Base-by-base conservation (phyloP, 2,329 filamentous ascomycete species). In the Septoria linicola region DNA sequence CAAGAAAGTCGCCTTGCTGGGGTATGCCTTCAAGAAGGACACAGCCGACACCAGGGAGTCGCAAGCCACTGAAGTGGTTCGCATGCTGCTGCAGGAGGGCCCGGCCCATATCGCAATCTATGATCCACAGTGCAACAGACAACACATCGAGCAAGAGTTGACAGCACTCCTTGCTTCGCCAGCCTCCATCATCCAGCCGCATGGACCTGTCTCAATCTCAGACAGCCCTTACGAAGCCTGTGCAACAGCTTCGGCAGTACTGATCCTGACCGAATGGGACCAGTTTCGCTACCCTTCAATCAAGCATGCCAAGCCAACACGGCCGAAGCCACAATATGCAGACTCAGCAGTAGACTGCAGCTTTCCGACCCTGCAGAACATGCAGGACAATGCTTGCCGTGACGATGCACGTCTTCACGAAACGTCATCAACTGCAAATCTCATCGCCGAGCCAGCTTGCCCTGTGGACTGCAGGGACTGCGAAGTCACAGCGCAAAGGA, bases 21-120 rank as follows among this genome's bases (percentile, higher is more conserved):
- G 88, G 5, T 90, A 84, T 59, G 84, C 87, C 8, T 91, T 88
- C 73, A 91, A 91, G 75, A 86, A 87, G 70, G 80, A 89, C 68
- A 91, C 87, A 1, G 81, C 80, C 20, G 87, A 91, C 65, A 87
- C 84, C 5, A 79, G 87, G 25, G 87, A 89, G 66, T 82, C 80
- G 25, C 80, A 84, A 0, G 83, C 85, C 0, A 76, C 87, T 14
- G 81, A 84, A 59, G 80, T 88, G 57, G 80, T 89, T 68, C 79
- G 79, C 58, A 77, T 76, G 8, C 72, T 90, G 16, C 72, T 85
- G 8, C 78, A 82, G 54, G 85, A 89, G 65, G 74, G 76, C 0
- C 73, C 72, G 4, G 80, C 40, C 41, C 41, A 85, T 63, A 77
- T 89, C 40, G 78, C 81, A 42, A 79, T 89, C 52, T 89, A 81